Percentiles rank a stretch among this genome's conserved stretches.
Evolutionary conservation across 2,329 filamentous ascomycete genomes (phyloP).

Genomic region (Geosmithia flava): DNA sequence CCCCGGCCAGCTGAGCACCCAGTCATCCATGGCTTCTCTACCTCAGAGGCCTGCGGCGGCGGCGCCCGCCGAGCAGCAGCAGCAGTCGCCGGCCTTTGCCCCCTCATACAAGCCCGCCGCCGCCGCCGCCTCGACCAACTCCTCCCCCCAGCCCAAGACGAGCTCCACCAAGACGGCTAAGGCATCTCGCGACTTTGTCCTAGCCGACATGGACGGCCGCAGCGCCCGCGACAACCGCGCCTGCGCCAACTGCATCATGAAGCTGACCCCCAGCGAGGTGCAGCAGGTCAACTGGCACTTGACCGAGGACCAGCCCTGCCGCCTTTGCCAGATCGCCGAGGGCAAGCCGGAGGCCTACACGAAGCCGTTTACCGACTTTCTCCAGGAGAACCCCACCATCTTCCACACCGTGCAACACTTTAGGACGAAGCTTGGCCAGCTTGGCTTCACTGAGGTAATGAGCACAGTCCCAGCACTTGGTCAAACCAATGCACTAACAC

Average conservation of each 20-base stretch:
- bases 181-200: constrained; percentile 27
- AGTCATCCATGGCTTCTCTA: constrained; percentile 3
- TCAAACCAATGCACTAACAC: constrained; percentile 5
- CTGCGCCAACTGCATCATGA: constrained; percentile 25
- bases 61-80: not conserved
- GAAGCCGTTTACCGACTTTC: constrained; percentile 75
- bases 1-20: constrained; percentile 3
- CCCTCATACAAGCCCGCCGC: not conserved
- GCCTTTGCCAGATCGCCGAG: constrained; percentile 16
- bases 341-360: constrained; percentile 54
- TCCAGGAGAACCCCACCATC: constrained; percentile 82
- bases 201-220: constrained; percentile 26
- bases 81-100: not conserved
- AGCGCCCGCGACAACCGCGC: constrained; percentile 18
- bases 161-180: not conserved
- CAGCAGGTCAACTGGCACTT: constrained; percentile 18
- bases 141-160: not conserved
- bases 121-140: not conserved
- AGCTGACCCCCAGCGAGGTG: constrained; percentile 14
- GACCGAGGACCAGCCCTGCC: constrained; percentile 6
- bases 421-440: constrained; percentile 54
- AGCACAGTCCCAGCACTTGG: constrained; percentile 1
- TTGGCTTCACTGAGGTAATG: constrained; percentile 62
- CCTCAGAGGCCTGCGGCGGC: constrained; percentile 1
- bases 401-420: constrained; percentile 84